A percentile compares a stretch with the other conserved stretches of the same genome.
Evolutionary conservation across 75 land plant species (phyloP).

Genomic region (Sequoiadendron giganteum): DNA sequence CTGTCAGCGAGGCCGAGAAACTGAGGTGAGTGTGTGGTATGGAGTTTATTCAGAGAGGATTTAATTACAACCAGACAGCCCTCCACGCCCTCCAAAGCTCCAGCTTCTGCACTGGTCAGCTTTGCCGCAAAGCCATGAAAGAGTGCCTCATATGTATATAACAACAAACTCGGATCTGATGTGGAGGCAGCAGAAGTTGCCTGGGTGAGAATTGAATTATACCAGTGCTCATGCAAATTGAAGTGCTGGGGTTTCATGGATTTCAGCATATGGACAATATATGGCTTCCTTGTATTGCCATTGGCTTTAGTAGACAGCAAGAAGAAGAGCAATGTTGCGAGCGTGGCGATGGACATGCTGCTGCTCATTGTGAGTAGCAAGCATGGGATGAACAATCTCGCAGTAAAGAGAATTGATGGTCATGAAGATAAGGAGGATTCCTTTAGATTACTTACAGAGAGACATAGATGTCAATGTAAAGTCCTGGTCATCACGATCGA

Average conservation of each 20-base stretch:
- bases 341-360: background rate
- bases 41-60: conserved; percentile 41
- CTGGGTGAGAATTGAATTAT: too few relatives aligned
- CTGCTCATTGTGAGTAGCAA: background rate
- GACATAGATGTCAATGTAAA: too few relatives aligned
- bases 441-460: too few relatives aligned
- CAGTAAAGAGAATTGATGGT: too few relatives aligned
- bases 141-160: conserved; percentile 57
- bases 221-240: background rate
- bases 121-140: conserved; percentile 75
- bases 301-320: background rate
- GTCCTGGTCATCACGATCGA: too few relatives aligned
- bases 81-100: conserved; percentile 22
- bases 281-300: conserved; percentile 15
- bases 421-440: too few relatives aligned
- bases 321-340: background rate
- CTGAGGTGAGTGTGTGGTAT: conserved; percentile 52
- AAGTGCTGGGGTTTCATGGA: conserved; percentile 52
- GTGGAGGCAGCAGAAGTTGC: too few relatives aligned
- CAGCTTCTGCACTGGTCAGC: conserved; percentile 41
- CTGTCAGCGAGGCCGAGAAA: conserved; percentile 41
- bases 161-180: conserved; percentile 15
- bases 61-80: conserved; percentile 54
- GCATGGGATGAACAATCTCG: too few relatives aligned
- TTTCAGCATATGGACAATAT: conserved; percentile 42